These are phyloP conservation scores for Rhizopogon vulgaris DNA, from an alignment of 768 basidiomycete genomes.

Conservation along the genomic window DNA sequence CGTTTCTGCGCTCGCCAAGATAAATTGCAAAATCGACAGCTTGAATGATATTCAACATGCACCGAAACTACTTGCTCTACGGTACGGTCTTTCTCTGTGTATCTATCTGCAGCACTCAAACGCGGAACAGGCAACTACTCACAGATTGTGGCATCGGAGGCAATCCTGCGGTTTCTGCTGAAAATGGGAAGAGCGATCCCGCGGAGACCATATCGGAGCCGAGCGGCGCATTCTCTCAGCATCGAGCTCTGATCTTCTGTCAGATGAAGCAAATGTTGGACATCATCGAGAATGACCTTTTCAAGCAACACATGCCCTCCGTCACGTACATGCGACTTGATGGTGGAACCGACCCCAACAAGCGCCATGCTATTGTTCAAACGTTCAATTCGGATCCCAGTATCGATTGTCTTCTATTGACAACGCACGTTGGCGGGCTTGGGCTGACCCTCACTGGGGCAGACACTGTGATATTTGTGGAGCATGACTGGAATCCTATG, in stretches of 20 bases:
- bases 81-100: constrained; percentile 41
- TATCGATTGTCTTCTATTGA: constrained; percentile 92
- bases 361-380: constrained; percentile 95
- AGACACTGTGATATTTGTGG: constrained; percentile 98
- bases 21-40: constrained; percentile 36
- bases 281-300: constrained; percentile 91
- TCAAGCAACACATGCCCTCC: constrained; percentile 87
- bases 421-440: constrained; percentile 94
- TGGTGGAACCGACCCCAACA: constrained; percentile 84
- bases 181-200: constrained; percentile 62
- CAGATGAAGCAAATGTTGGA: constrained; percentile 99
- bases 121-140: constrained; percentile 71
- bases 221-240: constrained; percentile 72
- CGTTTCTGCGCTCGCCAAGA: constrained; percentile 48
- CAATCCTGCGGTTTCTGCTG: constrained; percentile 32
- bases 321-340: constrained; percentile 99
- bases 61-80: constrained; percentile 87
- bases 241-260: constrained; percentile 98
- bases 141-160: constrained; percentile 91
- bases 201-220: constrained; percentile 50
- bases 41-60: constrained; percentile 85
- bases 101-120: neutral
- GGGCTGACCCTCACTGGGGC: constrained; percentile 96
- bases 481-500: constrained; percentile 99
- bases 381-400: constrained; percentile 98